Conservation (phyloP, 2,329 filamentous ascomycete genomes). For the Xenosphaeropsis pyriputrescens region DNA sequence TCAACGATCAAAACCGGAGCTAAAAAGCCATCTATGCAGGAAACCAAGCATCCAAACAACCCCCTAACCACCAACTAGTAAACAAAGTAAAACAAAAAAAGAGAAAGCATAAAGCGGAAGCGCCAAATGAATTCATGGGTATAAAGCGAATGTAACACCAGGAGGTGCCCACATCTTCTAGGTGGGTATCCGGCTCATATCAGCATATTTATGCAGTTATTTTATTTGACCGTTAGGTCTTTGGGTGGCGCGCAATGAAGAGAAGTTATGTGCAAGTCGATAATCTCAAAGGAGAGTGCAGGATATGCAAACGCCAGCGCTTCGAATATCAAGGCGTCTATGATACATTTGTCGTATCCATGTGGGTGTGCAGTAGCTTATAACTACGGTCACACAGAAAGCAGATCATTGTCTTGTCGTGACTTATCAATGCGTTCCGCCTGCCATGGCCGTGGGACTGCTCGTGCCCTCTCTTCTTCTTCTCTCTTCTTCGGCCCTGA, state of each 20-base stretch:
- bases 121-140: not conserved
- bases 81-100: not conserved
- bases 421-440: no score
- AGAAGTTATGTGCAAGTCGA: not conserved
- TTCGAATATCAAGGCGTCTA: not conserved
- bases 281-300: not conserved
- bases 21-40: not conserved
- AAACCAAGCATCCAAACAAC: not conserved
- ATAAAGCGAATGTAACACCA: not conserved
- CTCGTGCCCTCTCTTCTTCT: conserved; percentile 1
- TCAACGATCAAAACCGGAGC: not conserved
- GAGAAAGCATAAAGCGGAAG: not conserved
- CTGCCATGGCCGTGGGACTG: not conserved
- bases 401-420: not conserved
- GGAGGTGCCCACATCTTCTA: not conserved
- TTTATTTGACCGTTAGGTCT: no score
- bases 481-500: conserved; percentile 2
- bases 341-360: not conserved
- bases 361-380: not conserved
- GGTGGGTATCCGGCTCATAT: not conserved
- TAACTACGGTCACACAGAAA: not conserved
- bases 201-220: no score
- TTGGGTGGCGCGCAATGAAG: no score
- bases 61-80: not conserved
- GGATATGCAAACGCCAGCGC: not conserved